A percentile compares a stretch with the other conserved stretches of the same genome.
Evolutionary conservation across 768 basidiomycete genomes (phyloP).

Genomic region (Termitomyces sp.): DNA sequence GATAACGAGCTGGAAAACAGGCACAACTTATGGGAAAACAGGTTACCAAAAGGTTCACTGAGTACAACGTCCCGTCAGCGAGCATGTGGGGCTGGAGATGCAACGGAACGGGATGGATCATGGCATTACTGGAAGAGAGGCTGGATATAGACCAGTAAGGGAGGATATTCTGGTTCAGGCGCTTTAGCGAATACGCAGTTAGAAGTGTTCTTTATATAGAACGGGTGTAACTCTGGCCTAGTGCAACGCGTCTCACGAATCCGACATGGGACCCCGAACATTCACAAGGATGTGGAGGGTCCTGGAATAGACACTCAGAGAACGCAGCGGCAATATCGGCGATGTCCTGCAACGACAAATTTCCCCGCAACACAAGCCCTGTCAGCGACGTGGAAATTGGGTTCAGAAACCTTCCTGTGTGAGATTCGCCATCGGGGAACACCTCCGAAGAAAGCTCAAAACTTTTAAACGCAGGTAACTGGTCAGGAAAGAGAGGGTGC

Average conservation of each 20-base stretch:
- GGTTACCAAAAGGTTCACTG: background rate
- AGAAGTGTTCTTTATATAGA: background rate
- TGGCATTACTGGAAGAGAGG: background rate
- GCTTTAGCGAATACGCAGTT: background rate
- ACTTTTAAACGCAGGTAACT: background rate
- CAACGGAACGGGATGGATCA: background rate
- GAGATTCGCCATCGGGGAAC: background rate
- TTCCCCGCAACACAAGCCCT: background rate
- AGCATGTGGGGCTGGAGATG: background rate
- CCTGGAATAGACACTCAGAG: background rate
- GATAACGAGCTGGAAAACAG: background rate
- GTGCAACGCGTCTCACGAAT: background rate
- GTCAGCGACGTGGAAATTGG: background rate
- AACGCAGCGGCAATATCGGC: background rate
- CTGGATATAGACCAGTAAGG: background rate
- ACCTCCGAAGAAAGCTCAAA: background rate
- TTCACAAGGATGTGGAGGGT: background rate
- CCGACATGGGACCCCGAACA: background rate
- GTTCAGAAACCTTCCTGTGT: background rate
- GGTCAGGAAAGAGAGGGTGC: background rate
- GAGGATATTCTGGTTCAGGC: background rate
- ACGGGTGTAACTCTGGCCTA: background rate
- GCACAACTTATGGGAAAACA: background rate
- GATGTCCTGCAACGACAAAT: background rate
- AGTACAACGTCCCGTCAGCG: background rate